Evolutionary conservation across 306 rosid genomes (phyloP).

Genomic region (Pueraria montana): DNA sequence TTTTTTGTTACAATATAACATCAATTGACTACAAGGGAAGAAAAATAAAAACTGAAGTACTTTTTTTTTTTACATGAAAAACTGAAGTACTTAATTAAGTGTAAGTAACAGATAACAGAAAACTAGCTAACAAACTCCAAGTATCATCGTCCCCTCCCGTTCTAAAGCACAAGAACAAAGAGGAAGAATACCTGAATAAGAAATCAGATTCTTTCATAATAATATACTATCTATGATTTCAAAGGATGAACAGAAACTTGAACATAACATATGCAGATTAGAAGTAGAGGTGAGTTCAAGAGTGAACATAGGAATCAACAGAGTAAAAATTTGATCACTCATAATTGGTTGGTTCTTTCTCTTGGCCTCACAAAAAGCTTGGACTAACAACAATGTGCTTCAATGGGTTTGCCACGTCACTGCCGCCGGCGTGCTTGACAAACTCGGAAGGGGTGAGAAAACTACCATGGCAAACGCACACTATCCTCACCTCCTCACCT

Average conservation of each 20-base stretch:
- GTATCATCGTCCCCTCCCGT: neutral
- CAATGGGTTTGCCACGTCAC: conserved; percentile 68
- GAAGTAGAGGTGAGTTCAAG: neutral
- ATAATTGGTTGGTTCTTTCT: conserved; percentile 1
- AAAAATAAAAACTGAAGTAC: neutral
- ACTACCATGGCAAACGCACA: conserved; percentile 84
- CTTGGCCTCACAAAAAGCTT: conserved; percentile 11
- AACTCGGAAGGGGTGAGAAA: conserved; percentile 83
- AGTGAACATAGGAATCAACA: conserved; percentile 25
- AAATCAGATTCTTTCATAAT: neutral
- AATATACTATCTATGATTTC: conserved; percentile 10
- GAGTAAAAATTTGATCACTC: conserved; percentile 31
- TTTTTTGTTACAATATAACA: neutral
- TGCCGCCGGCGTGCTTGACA: conserved; percentile 82
- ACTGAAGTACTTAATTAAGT: neutral
- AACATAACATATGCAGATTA: neutral
- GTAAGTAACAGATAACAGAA: neutral
- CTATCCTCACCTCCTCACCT: conserved; percentile 80
- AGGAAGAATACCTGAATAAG: neutral
- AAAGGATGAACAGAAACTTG: conserved; percentile 1
- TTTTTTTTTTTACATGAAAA: too few species aligned
- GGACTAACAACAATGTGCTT: conserved; percentile 79
- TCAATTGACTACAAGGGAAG: neutral
- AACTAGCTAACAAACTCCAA: neutral
- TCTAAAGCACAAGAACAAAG: neutral